phyloP scores from a whole-genome alignment of 805 yeast species.

The Starmerella ratchasimensis region DNA sequence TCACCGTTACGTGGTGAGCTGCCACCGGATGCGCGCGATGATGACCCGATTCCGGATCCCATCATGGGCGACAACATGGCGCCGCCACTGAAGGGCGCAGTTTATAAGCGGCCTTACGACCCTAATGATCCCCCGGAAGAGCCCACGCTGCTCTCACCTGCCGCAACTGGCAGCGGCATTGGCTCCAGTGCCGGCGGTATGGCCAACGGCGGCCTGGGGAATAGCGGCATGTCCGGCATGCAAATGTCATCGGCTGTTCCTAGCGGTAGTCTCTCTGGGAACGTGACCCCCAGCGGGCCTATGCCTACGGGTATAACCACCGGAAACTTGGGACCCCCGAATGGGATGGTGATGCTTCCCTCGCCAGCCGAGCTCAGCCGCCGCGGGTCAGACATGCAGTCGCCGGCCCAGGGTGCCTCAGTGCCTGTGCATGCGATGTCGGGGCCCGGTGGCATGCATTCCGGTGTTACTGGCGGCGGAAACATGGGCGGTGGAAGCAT shows the following conservation, averaged over 20 bases:
- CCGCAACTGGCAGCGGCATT: too few species aligned
- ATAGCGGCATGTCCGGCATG: too few species aligned
- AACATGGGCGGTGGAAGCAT: neutral
- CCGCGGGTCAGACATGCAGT: neutral
- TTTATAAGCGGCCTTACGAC: constrained; percentile 61
- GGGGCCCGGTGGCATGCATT: neutral
- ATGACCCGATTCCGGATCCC: constrained; percentile 72
- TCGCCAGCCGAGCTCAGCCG: too few species aligned
- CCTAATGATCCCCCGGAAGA: constrained; percentile 73
- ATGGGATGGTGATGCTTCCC: too few species aligned
- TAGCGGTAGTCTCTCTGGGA: too few species aligned
- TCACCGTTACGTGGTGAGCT: constrained; percentile 74
- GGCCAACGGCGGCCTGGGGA: too few species aligned
- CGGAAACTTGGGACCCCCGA: too few species aligned
- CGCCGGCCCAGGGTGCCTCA: neutral
- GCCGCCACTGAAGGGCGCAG: constrained; percentile 91
- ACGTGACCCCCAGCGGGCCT: too few species aligned
- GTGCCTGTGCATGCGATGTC: neutral
- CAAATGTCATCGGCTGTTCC: too few species aligned
- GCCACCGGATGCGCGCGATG: constrained; percentile 56
- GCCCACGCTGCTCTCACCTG: constrained; percentile 31
- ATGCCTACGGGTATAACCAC: too few species aligned
- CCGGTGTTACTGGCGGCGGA: neutral
- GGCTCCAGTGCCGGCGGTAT: too few species aligned
- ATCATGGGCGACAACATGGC: constrained; percentile 69